phyloP scores from a whole-genome alignment of 192 early-diverging fungal species.

The Backusella tarrabulga region DNA sequence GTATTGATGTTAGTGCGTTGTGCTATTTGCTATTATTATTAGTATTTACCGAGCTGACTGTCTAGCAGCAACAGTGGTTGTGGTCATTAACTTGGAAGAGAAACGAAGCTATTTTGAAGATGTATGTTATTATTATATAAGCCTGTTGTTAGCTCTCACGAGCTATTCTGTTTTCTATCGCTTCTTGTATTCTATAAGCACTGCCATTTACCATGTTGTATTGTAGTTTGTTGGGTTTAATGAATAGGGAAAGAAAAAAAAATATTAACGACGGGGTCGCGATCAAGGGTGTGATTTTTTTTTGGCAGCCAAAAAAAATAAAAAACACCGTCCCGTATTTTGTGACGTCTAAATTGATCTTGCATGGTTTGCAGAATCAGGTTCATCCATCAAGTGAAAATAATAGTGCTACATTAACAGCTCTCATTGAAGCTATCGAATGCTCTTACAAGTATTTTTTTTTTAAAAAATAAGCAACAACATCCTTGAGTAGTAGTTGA shows the following conservation, averaged over 20 bases:
- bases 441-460: no score
- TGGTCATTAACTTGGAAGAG: constrained; percentile 21
- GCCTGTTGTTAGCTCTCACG: neutral
- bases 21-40: neutral
- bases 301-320: neutral
- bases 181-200: neutral
- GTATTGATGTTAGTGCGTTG: neutral
- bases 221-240: neutral
- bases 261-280: neutral
- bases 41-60: constrained; percentile 23
- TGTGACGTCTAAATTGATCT: neutral
- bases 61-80: constrained; percentile 17
- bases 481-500: no score
- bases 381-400: neutral
- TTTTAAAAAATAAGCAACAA: no score
- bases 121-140: neutral
- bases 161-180: neutral
- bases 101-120: constrained; percentile 25
- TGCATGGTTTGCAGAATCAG: neutral
- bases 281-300: neutral
- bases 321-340: neutral
- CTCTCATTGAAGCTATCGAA: no score
- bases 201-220: neutral
- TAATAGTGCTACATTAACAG: no score
- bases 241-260: neutral